Evolutionary conservation across 2,329 filamentous ascomycete species (phyloP).

Genomic region (Penicillium sp.): DNA sequence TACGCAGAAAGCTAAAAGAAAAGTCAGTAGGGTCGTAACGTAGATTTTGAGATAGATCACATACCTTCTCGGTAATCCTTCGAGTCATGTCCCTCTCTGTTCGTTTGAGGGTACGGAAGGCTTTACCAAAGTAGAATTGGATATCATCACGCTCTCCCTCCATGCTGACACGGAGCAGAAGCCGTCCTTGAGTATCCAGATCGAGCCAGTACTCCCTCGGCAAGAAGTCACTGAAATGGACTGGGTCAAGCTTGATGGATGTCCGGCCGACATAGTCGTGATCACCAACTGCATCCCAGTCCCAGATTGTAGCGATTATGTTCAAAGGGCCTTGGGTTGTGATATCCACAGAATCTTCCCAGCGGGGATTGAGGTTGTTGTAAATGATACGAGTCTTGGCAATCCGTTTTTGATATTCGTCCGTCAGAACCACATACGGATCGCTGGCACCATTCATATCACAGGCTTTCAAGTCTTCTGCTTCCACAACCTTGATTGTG

Average conservation of each 20-base stretch:
- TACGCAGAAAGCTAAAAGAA: slow-evolving; percentile 74
- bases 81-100: slow-evolving; percentile 98
- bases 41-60: slow-evolving; percentile 16
- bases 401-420: slow-evolving; percentile 95
- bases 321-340: slow-evolving; percentile 89
- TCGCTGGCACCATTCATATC: slow-evolving; percentile 93
- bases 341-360: slow-evolving; percentile 97
- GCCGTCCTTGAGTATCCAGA: slow-evolving; percentile 87
- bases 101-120: slow-evolving; percentile 90
- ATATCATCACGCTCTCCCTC: slow-evolving; percentile 98
- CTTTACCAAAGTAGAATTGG: slow-evolving; percentile 96
- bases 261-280: slow-evolving; percentile 97
- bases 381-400: slow-evolving; percentile 93
- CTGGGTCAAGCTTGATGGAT: slow-evolving; percentile 96
- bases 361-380: slow-evolving; percentile 85
- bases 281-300: slow-evolving; percentile 95
- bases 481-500: slow-evolving; percentile 97
- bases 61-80: slow-evolving; percentile 94
- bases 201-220: slow-evolving; percentile 98
- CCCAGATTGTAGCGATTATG: slow-evolving; percentile 96
- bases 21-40: slow-evolving; percentile 10
- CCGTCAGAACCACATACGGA: slow-evolving; percentile 93
- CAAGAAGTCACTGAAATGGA: slow-evolving; percentile 93
- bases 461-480: slow-evolving; percentile 96
- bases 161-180: slow-evolving; percentile 93